Evolutionary conservation across 306 rosid genomes (phyloP).

Genomic region (Ormosia semicastrata): DNA sequence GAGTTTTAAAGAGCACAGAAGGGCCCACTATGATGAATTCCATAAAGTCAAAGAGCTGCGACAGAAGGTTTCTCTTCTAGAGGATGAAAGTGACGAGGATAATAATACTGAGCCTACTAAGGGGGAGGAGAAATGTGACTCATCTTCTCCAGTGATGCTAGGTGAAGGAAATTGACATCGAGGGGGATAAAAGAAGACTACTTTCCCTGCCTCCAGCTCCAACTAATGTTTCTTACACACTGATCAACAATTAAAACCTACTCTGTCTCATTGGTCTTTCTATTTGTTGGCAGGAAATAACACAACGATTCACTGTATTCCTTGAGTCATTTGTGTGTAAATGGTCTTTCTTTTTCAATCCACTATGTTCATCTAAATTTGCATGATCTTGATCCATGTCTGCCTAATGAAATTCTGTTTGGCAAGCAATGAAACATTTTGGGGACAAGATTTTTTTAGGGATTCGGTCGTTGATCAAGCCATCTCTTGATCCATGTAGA

Average conservation of each 20-base stretch:
- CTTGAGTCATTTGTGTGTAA: conserved; percentile 9
- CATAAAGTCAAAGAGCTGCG: conserved; percentile 43
- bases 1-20: conserved; percentile 43
- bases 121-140: conserved; percentile 23
- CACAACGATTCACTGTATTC: background rate
- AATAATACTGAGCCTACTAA: conserved; percentile 12
- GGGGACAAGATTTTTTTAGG: background rate
- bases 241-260: conserved; percentile 35
- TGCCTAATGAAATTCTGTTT: background rate
- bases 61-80: conserved; percentile 18
- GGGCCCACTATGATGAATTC: conserved; percentile 49
- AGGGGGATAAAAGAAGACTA: background rate
- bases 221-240: conserved; percentile 43
- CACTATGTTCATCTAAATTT: background rate
- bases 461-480: background rate
- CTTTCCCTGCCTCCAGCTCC: conserved; percentile 35
- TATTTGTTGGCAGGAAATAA: conserved; percentile 5
- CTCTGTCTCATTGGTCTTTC: conserved; percentile 14
- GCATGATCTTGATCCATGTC: background rate
- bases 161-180: conserved; percentile 48
- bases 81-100: conserved; percentile 33
- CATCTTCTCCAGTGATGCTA: conserved; percentile 38
- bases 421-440: background rate
- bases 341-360: background rate
- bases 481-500: too few relatives aligned